Percentiles rank a stretch among this genome's conserved stretches.
Evolutionary conservation across 805 yeast species (phyloP).

Genomic region (Tetrapisispora iriomotensis): DNA sequence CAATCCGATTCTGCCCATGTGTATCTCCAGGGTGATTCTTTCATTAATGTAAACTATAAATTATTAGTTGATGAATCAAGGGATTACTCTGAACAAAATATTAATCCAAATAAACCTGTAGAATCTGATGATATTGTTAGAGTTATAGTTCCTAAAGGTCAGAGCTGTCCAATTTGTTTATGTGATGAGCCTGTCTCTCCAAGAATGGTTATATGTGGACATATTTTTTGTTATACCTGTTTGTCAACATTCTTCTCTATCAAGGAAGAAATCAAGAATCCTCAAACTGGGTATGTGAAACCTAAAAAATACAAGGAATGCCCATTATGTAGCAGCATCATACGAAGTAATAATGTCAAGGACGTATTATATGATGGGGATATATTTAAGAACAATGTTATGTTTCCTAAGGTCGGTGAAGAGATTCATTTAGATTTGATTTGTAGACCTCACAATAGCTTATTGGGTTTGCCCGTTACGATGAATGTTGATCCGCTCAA

Average conservation of each 20-base stretch:
- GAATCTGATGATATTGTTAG: slow-evolving; percentile 52
- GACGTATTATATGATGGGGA: slow-evolving; percentile 51
- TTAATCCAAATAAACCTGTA: slow-evolving; percentile 71
- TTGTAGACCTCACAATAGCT: slow-evolving; percentile 39
- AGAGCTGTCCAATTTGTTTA: slow-evolving; percentile 87
- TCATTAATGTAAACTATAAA: slow-evolving; percentile 75
- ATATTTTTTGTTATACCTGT: slow-evolving; percentile 79
- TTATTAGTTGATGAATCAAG: slow-evolving; percentile 64
- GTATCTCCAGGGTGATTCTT: slow-evolving; percentile 52
- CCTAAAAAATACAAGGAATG: slow-evolving; percentile 55
- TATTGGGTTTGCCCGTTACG: slow-evolving; percentile 43
- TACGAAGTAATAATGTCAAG: slow-evolving; percentile 46
- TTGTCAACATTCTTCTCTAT: slow-evolving; percentile 49
- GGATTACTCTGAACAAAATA: slow-evolving; percentile 45
- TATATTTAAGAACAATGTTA: neutral
- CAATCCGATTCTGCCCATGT: slow-evolving; percentile 28
- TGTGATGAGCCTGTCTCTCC: slow-evolving; percentile 83
- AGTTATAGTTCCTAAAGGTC: slow-evolving; percentile 64
- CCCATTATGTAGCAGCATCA: slow-evolving; percentile 63
- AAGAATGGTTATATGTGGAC: slow-evolving; percentile 93
- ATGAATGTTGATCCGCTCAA: slow-evolving; percentile 30
- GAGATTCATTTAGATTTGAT: slow-evolving; percentile 56
- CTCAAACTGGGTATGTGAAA: slow-evolving; percentile 23
- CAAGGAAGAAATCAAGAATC: slow-evolving; percentile 37
- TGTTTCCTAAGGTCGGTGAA: slow-evolving; percentile 42